Evolutionary conservation across 2,329 filamentous ascomycete genomes (phyloP), one percentile per base, ranked within the genome.

Genomic region (Lanzia echinophila): DNA sequence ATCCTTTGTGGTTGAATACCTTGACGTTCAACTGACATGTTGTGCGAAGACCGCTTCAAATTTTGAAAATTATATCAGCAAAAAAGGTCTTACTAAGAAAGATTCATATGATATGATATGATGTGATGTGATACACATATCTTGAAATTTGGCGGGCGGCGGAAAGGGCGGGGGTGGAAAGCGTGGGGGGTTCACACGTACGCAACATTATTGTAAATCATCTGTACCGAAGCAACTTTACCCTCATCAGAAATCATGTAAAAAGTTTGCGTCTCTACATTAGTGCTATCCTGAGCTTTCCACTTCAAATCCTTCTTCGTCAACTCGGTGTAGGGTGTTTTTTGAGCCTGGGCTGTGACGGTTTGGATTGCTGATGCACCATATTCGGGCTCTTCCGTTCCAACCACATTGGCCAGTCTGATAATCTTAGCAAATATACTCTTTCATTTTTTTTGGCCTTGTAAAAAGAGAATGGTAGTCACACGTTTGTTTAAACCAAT

Each of bases 161-260:
- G 17, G 38, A 28, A 4, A 28, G 8, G 4, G 24, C 24, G 24
- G 24, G 24, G 24, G 24, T 28, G 24, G 8, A 8, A 28, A 28
- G 8, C 24, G 24, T 28, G 24, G 24, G 24, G 17, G 15, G 44
- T 47, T 42, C n/a, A 51, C 44, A 46, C 86, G 72, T 84, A 96
- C 91, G 83, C 87, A 69, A 99, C 88, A 73, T 96, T 96, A 76
- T 88, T 96, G 78, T 97, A 96, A 70, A 99, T 96, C 73, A 97
- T 81, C 78, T 99, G 94, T 58, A 82, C 83, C 71, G 96, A 81
- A 51, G 80, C 88, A 60, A 91, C 71, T 60, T 85, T 78, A 47
- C 94, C 94, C 56, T 76, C 82, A 59, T 96, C 88, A 54, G 86
- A 78, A 71, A 85, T 84, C 67, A 96, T 74, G 75, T 99, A 99